Conservation (phyloP, 352 stramenopile species). For the Phytophthora nicotianae region DNA sequence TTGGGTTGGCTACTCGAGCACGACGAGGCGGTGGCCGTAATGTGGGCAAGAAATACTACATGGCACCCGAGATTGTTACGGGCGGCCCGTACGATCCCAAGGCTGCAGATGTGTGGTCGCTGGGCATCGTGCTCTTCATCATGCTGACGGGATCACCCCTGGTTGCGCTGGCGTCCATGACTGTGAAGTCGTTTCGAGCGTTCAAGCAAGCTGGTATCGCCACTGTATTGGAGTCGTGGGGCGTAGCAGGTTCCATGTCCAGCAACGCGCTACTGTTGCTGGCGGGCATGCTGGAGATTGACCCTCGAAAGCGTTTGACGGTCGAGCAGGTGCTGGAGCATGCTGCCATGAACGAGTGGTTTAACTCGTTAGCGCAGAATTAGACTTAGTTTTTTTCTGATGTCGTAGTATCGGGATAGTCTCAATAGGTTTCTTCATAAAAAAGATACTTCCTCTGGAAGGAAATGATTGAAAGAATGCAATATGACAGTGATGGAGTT, state of each 20-base stretch:
- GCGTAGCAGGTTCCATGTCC: slow-evolving; percentile 25
- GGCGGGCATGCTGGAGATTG: slow-evolving; percentile 32
- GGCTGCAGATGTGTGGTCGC: slow-evolving; percentile 24
- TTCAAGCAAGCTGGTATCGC: slow-evolving; percentile 32
- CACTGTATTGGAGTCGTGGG: slow-evolving; percentile 39
- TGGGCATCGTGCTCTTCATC: slow-evolving; percentile 20
- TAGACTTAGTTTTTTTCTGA: slow-evolving; percentile 3
- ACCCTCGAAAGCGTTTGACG: slow-evolving; percentile 35
- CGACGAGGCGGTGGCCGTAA: slow-evolving; percentile 18
- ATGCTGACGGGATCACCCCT: slow-evolving; percentile 41
- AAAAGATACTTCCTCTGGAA: too few relatives aligned
- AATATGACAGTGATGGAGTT: too few relatives aligned
- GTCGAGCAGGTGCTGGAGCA: slow-evolving; percentile 25
- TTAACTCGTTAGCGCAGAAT: slow-evolving; percentile 2
- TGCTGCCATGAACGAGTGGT: slow-evolving; percentile 21
- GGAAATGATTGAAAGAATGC: too few relatives aligned
- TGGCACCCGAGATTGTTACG: slow-evolving; percentile 51
- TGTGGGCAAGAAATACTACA: slow-evolving; percentile 63
- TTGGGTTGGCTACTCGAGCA: slow-evolving; percentile 43
- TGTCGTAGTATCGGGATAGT: too few relatives aligned
- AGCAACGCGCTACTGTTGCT: slow-evolving; percentile 26
- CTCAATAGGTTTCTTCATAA: too few relatives aligned
- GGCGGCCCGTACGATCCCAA: slow-evolving; percentile 43
- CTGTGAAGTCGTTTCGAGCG: slow-evolving; percentile 36
- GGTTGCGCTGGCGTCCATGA: slow-evolving; percentile 33